Evolutionary conservation across 2,329 filamentous ascomycete genomes (phyloP), one percentile per base, ranked within the genome.

Genomic region (Harringtonia aguacate): DNA sequence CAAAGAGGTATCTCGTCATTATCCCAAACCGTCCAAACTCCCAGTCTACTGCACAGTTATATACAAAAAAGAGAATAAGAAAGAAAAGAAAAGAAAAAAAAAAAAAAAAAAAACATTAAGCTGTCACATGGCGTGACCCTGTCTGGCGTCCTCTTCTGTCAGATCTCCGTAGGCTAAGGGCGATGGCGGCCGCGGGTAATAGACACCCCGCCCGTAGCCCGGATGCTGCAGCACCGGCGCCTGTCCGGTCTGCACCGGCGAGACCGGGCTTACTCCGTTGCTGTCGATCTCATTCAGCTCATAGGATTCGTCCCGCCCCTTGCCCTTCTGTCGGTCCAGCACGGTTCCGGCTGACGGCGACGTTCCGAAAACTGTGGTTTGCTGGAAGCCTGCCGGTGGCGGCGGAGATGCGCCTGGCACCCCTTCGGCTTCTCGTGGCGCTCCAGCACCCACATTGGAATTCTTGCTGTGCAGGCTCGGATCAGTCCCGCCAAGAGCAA

Each of bases 211-310:
- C 15, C 69, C 67, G 37, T 68, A 66, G 1, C 68, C 70, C 0
- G 70, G 70, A 41, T 73, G 70, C 21, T 61, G 60, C 34, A 73
- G 54, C 21, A 67, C 56, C 0, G 71, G 69, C 4, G 68, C 59
- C 40, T 65, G 48, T 48, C 41, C 24, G 24, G 6, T 27, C 24
- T 6, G 56, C 38, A 39, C 18, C 4, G 24, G 28, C 10, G 43
- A 12, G 20, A 22, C n/a, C 7, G 44, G 27, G 4, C 40, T 41
- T 8, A 20, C 2, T 4, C 56, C 61, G 20, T 57, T 59, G 36
- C 55, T 57, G 28, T 68, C 60, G 1, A 72, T 69, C 44, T 68
- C 61, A 27, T 67, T 61, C 55, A 75, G 57, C 58, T 77, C 73
- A 43, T 72, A 75, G 4, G 61, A 60, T 47, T 73, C 69, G 9